Percentiles rank a stretch among this genome's conserved stretches.
Conservation (phyloP, 345 rosid species). For the Melaleuca alternifolia region DNA sequence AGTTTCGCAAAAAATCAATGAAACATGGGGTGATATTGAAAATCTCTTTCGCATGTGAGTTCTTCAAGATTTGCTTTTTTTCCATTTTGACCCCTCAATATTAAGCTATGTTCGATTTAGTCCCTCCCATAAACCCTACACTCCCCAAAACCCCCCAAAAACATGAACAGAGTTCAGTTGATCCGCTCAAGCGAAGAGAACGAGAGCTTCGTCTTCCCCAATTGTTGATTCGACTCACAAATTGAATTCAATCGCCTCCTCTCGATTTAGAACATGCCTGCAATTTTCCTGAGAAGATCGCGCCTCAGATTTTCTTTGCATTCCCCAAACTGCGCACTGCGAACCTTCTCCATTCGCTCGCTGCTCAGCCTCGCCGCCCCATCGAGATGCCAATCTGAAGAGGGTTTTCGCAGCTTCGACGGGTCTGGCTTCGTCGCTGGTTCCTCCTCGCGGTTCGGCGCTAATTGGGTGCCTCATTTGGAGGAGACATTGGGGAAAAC, state of each 20-base stretch:
- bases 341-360: neutral
- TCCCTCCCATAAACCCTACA: neutral
- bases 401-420: neutral
- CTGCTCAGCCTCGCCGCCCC: neutral
- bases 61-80: neutral
- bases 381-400: neutral
- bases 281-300: neutral
- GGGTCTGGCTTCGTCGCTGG: neutral
- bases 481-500: neutral
- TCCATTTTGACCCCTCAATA: neutral
- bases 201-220: neutral
- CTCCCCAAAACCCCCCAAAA: neutral
- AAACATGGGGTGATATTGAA: neutral
- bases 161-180: neutral
- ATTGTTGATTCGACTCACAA: neutral
- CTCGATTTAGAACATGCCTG: neutral
- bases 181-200: neutral
- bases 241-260: neutral
- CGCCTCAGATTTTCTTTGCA: neutral
- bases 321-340: neutral
- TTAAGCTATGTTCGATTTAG: neutral
- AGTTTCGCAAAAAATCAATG: neutral
- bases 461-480: neutral
- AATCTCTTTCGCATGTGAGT: neutral
- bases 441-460: neutral